A percentile compares a stretch with the other conserved stretches of the same genome.
These are phyloP conservation scores for Brassica incana DNA, from an alignment of 345 rosid genomes.

Conservation along the genomic window DNA sequence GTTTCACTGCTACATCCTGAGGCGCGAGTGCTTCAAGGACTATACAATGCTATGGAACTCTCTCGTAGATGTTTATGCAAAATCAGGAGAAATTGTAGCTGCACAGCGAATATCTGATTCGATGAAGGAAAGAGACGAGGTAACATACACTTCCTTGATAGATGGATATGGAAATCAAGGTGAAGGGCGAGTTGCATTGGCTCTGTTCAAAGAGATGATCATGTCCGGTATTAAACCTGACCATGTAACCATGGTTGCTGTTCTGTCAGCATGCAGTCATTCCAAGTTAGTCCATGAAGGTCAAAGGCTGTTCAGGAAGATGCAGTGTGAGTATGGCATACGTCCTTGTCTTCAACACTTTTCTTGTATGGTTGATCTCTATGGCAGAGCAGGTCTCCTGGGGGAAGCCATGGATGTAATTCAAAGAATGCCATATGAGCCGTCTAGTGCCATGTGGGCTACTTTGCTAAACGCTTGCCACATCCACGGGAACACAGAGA, in stretches of 20 bases:
- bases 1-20: slow-evolving; percentile 70
- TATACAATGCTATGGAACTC: slow-evolving; percentile 62
- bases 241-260: slow-evolving; percentile 77
- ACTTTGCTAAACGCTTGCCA: neutral
- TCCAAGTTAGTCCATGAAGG: slow-evolving; percentile 69
- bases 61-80: slow-evolving; percentile 79
- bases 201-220: slow-evolving; percentile 62
- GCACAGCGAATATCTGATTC: slow-evolving; percentile 57
- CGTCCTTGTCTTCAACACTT: slow-evolving; percentile 59
- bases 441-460: neutral
- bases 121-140: slow-evolving; percentile 61
- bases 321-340: slow-evolving; percentile 47
- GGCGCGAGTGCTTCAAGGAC: slow-evolving; percentile 48
- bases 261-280: slow-evolving; percentile 87
- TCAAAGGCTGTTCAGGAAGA: slow-evolving; percentile 48
- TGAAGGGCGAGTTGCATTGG: slow-evolving; percentile 53
- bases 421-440: slow-evolving; percentile 50
- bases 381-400: slow-evolving; percentile 72
- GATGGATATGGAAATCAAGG: slow-evolving; percentile 76
- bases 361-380: slow-evolving; percentile 80
- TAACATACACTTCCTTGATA: slow-evolving; percentile 81
- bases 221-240: slow-evolving; percentile 56
- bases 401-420: slow-evolving; percentile 54
- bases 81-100: slow-evolving; percentile 59
- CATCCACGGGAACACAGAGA: neutral